phyloP scores from a whole-genome alignment of 805 yeast species.

The Barnettozyma sp. region DNA sequence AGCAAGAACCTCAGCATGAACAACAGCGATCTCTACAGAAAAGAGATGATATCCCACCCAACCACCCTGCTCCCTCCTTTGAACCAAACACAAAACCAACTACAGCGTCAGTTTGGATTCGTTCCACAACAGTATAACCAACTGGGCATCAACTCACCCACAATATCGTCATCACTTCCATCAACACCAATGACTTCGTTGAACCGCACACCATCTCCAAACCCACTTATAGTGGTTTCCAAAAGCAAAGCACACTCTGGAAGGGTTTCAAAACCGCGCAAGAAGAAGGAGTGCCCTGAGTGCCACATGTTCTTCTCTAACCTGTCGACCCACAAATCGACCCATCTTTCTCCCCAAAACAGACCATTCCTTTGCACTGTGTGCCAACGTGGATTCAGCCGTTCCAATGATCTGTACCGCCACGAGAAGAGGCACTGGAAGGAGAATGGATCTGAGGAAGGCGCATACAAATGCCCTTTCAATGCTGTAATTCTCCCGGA shows the following conservation, averaged over 20 bases:
- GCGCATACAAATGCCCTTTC: conserved; percentile 78
- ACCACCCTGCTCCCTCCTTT: conserved; percentile 10
- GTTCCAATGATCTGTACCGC: conserved; percentile 80
- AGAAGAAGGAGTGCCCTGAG: conserved; percentile 66
- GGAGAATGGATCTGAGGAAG: conserved; percentile 58
- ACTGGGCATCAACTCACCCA: conserved; percentile 1
- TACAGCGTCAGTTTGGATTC: conserved; percentile 7
- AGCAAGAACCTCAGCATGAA: neutral
- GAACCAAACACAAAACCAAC: conserved; percentile 6
- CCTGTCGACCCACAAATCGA: conserved; percentile 75
- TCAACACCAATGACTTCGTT: conserved; percentile 17
- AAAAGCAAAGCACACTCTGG: neutral
- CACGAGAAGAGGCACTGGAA: conserved; percentile 84
- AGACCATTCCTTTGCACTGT: conserved; percentile 74
- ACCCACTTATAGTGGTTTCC: neutral
- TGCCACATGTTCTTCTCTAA: conserved; percentile 67
- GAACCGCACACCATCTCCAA: conserved; percentile 7
- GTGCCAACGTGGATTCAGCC: conserved; percentile 79
- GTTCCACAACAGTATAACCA: neutral
- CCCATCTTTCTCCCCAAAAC: conserved; percentile 62
- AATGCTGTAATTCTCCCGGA: conserved; percentile 25
- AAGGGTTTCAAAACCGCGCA: conserved; percentile 36
- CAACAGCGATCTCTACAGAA: neutral
- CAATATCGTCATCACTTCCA: conserved; percentile 12
- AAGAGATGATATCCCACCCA: conserved; percentile 6